Percentiles rank a stretch among this genome's conserved stretches.
phyloP scores from a whole-genome alignment of 805 yeast genomes.

The Suhomyces xylopsoci region DNA sequence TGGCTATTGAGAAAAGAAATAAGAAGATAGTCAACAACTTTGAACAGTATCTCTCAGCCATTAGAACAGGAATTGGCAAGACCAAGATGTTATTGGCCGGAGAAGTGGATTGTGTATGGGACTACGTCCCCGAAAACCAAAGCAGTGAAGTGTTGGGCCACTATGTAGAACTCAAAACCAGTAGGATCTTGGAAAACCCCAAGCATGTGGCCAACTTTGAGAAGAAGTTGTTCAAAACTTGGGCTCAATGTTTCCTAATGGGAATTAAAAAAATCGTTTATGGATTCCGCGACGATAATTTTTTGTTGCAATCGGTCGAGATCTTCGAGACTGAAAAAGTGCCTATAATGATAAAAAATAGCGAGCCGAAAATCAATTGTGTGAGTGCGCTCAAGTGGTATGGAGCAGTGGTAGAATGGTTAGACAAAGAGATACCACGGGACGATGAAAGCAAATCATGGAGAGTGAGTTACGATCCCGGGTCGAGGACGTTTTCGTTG shows the following conservation, averaged over 20 bases:
- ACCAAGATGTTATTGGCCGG: constrained; percentile 72
- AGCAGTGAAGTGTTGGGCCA: constrained; percentile 56
- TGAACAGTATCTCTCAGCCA: constrained; percentile 79
- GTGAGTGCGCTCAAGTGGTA: constrained; percentile 81
- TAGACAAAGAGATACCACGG: constrained; percentile 48
- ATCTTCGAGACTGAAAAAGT: constrained; percentile 73
- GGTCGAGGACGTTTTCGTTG: constrained; percentile 51
- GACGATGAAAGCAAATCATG: constrained; percentile 50
- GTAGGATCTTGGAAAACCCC: constrained; percentile 52
- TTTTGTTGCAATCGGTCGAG: constrained; percentile 66
- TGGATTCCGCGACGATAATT: constrained; percentile 80
- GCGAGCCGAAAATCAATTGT: constrained; percentile 59
- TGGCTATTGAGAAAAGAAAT: constrained; percentile 62
- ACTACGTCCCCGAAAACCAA: constrained; percentile 56
- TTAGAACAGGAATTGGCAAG: constrained; percentile 78
- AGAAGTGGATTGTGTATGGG: constrained; percentile 90
- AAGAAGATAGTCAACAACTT: constrained; percentile 62
- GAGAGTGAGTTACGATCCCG: constrained; percentile 55
- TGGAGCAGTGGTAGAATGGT: constrained; percentile 81
- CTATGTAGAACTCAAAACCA: constrained; percentile 83
- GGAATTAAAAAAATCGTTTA: constrained; percentile 80
- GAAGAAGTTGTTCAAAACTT: constrained; percentile 68
- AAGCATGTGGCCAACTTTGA: constrained; percentile 67
- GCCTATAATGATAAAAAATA: constrained; percentile 63
- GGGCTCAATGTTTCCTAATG: constrained; percentile 91